Conservation (phyloP, 106 monocot genomes). For the Narthecium ossifragum region DNA sequence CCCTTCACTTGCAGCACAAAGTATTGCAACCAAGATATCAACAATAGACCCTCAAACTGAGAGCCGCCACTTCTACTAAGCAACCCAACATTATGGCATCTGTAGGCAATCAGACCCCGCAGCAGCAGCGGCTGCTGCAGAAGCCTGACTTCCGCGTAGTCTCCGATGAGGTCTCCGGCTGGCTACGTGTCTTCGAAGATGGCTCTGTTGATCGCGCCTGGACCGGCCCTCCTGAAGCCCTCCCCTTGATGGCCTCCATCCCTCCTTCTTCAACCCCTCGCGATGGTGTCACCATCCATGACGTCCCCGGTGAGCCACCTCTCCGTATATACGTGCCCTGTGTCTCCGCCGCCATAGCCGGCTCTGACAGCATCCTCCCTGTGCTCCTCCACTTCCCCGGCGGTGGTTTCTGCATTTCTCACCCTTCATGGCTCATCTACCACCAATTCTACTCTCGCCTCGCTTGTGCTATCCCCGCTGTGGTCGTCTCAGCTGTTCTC, state of each 20-base stretch:
- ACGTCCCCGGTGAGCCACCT: conserved; percentile 37
- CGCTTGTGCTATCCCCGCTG: conserved; percentile 31
- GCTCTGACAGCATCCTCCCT: conserved; percentile 20
- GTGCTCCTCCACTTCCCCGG: conserved; percentile 78
- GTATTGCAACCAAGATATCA: no score
- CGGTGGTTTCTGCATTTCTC: conserved; percentile 84
- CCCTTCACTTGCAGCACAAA: no score
- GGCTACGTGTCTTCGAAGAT: conserved; percentile 66
- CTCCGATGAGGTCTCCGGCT: conserved; percentile 87
- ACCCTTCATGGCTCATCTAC: conserved; percentile 64
- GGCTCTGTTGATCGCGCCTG: conserved; percentile 85
- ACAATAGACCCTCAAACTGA: no score
- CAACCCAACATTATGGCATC: no score
- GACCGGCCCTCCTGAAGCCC: conserved; percentile 62
- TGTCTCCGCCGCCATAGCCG: neutral
- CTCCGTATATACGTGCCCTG: conserved; percentile 63
- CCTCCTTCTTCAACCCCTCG: conserved; percentile 22
- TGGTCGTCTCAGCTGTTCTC: conserved; percentile 52
- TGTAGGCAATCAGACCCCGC: no score
- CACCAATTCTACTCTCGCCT: conserved; percentile 79
- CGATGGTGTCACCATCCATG: conserved; percentile 53
- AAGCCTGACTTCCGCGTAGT: no score
- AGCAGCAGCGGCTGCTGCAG: no score
- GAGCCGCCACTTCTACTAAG: no score
- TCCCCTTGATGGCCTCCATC: conserved; percentile 47